A percentile compares a stretch with the other conserved stretches of the same genome.
These are phyloP conservation scores for Ramalina intermedia DNA, from an alignment of 495 filamentous ascomycete genomes.

Conservation along the genomic window DNA sequence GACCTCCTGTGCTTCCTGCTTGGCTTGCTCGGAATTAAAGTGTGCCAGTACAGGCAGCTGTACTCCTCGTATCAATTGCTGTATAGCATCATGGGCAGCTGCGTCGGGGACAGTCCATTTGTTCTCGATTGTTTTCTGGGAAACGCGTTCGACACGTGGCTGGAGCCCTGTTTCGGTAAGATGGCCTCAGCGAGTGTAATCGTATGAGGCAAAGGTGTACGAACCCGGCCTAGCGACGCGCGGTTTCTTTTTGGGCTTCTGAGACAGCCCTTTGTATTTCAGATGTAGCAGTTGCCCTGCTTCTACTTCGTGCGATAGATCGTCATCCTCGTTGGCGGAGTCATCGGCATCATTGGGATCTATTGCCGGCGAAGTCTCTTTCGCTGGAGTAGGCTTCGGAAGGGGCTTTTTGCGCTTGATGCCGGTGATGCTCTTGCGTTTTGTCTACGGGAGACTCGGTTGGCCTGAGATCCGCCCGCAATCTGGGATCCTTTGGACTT, in stretches of 20 bases:
- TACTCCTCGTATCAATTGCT: constrained; percentile 35
- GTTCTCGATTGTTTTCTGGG: constrained; percentile 39
- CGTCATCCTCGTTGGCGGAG: background rate
- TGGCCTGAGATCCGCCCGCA: too few relatives aligned
- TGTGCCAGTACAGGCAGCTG: constrained; percentile 41
- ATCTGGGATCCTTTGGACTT: too few relatives aligned
- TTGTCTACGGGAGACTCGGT: background rate
- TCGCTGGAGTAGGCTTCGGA: background rate
- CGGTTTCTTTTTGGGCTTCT: background rate
- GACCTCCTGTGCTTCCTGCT: constrained; percentile 39
- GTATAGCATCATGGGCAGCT: constrained; percentile 35
- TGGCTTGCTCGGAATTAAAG: constrained; percentile 39
- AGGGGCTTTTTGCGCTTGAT: constrained; percentile 2
- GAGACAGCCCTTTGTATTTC: background rate
- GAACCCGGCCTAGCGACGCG: background rate
- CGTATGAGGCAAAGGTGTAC: background rate
- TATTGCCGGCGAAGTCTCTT: background rate
- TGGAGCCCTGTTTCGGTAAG: constrained; percentile 19
- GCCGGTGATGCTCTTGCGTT: constrained; percentile 12
- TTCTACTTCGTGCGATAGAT: background rate
- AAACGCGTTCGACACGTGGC: constrained; percentile 35
- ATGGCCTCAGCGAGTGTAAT: background rate
- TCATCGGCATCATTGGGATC: background rate
- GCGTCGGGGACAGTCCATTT: constrained; percentile 45
- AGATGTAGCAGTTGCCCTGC: background rate